Evolutionary conservation across 768 basidiomycete species (phyloP).

Genomic region (Leccinum incarnatum): DNA sequence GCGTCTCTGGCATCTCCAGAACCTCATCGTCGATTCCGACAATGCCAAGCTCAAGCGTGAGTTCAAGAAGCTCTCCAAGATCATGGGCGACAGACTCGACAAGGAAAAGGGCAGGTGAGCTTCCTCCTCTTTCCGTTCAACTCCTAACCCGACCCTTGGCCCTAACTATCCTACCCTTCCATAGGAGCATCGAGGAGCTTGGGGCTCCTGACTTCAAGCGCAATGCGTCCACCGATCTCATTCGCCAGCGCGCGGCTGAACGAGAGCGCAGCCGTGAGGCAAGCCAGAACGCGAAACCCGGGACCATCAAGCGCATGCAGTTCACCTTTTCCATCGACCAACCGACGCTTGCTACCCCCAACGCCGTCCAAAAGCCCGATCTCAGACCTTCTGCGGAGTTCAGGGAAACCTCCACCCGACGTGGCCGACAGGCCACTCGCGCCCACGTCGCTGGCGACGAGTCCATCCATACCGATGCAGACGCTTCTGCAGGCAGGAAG

Average conservation of each 20-base stretch:
- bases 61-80: slow-evolving; percentile 85
- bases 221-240: slow-evolving; percentile 73
- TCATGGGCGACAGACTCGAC: slow-evolving; percentile 45
- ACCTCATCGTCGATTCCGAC: slow-evolving; percentile 87
- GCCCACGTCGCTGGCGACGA: too few species aligned
- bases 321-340: slow-evolving; percentile 87
- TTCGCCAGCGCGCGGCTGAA: slow-evolving; percentile 77
- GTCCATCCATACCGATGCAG: too few species aligned
- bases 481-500: slow-evolving; percentile 19
- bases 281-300: slow-evolving; percentile 57
- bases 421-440: slow-evolving; percentile 38
- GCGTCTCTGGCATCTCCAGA: slow-evolving; percentile 92
- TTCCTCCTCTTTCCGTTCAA: too few species aligned
- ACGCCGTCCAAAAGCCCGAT: slow-evolving; percentile 60
- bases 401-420: slow-evolving; percentile 44
- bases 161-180: too few species aligned
- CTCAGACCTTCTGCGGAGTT: slow-evolving; percentile 66
- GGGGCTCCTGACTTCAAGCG: slow-evolving; percentile 80
- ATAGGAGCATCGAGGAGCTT: slow-evolving; percentile 80
- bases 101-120: too few species aligned
- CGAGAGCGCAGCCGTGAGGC: slow-evolving; percentile 79
- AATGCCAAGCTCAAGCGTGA: slow-evolving; percentile 84
- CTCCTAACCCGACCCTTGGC: too few species aligned
- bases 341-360: slow-evolving; percentile 46
- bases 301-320: slow-evolving; percentile 84